Percentiles rank a stretch among this genome's conserved stretches.
Evolutionary conservation across 1,284 basidiomycete genomes (phyloP).

Genomic region (Veloporphyrellus conicus): DNA sequence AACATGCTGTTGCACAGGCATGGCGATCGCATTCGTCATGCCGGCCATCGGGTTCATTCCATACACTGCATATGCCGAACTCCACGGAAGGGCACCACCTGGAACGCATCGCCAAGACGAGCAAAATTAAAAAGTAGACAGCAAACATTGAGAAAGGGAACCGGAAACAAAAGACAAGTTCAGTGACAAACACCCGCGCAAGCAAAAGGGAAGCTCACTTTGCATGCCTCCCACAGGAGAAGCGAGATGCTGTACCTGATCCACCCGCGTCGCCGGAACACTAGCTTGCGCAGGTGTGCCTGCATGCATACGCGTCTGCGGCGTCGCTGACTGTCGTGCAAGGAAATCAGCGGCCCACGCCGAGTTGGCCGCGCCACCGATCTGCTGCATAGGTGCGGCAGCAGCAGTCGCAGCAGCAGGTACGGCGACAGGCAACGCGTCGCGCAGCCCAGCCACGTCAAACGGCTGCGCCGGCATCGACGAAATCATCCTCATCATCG

Average conservation of each 20-base stretch:
- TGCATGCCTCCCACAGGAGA: slow-evolving; percentile 7
- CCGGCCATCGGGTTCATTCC: slow-evolving; percentile 39
- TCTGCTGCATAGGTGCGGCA: slow-evolving; percentile 16
- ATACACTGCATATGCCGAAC: slow-evolving; percentile 29
- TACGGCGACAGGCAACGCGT: slow-evolving; percentile 44
- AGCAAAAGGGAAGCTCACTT: slow-evolving; percentile 10
- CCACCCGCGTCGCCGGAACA: background rate
- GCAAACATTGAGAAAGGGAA: background rate
- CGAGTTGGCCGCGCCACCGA: slow-evolving; percentile 7
- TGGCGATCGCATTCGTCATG: slow-evolving; percentile 29
- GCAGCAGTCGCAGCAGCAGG: slow-evolving; percentile 11
- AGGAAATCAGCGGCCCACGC: slow-evolving; percentile 50
- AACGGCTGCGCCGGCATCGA: slow-evolving; percentile 27
- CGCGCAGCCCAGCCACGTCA: slow-evolving; percentile 55
- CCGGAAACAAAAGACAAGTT: background rate
- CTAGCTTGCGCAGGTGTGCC: background rate
- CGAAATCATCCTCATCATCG: background rate
- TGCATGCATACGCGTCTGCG: slow-evolving; percentile 8
- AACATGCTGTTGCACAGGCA: slow-evolving; percentile 33
- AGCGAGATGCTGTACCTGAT: slow-evolving; percentile 3
- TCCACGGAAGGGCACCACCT: slow-evolving; percentile 39
- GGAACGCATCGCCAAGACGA: background rate
- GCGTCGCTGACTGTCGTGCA: slow-evolving; percentile 34
- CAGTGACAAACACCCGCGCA: background rate
- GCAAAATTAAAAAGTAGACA: background rate